Evolutionary conservation across 1,284 basidiomycete species (phyloP), one percentile per base, ranked within the genome.

Genomic region (Papiliotrema terrestris): DNA sequence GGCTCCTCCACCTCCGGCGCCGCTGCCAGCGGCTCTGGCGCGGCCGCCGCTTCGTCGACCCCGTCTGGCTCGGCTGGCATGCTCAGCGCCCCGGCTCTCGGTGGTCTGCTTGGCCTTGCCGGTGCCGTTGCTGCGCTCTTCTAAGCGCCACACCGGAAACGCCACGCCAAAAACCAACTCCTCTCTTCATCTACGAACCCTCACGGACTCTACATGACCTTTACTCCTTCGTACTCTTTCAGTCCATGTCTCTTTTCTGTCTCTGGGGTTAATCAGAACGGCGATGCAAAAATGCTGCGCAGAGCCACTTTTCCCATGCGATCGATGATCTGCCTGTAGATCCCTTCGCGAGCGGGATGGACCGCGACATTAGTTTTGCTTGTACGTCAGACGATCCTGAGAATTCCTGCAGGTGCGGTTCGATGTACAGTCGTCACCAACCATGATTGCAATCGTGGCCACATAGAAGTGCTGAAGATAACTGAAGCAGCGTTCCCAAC

Each of bases 81-180:
- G 20, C 37, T 56, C 43, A 47, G 46, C 26, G 44, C 51, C 37
- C 58, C 56, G 23, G 61, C 60, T 32, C 51, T 61, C 41, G 61
- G 45, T 35, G 67, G 62, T 48, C 47, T 71, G 22, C 54, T 68
- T 42, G 71, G 55, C 43, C 32, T 68, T 36, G 66, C 60, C 47
- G 70, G 67, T 56, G 68, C 59, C 52, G 58, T 65, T 43, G 64
- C 66, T 35, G 67, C 67, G 45, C 58, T 75, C 38, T 51, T 75
- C 54, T 75, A 72, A 65, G 39, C 56, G 38, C 6, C n/a, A n/a
- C n/a, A n/a, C n/a, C n/a, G n/a, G n/a, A n/a, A 32, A 5, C 29
- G 29, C 29, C 6, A 32, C 11, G 29, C 6, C 11, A 32, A 32
- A 32, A 32, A 32, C 5, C 11, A 6, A 32, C 29, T 32, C 29